These are phyloP conservation scores for Peniophora sp. DNA, from an alignment of 1,284 basidiomycete genomes.

Conservation along the genomic window DNA sequence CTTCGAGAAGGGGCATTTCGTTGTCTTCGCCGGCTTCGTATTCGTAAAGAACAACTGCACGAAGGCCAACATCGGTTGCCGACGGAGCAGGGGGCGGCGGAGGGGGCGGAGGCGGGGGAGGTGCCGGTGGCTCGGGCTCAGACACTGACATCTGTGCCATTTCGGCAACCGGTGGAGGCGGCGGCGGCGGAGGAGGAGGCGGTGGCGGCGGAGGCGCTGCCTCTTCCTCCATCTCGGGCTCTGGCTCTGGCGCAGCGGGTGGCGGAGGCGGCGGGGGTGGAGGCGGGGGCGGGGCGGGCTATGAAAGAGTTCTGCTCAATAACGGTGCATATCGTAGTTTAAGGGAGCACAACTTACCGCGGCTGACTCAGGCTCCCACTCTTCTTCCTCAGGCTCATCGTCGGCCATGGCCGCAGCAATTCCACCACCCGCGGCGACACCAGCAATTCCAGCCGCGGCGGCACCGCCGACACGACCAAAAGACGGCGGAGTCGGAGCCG, in stretches of 20 bases:
- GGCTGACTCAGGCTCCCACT: slow-evolving; percentile 18
- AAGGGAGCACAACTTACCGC: slow-evolving; percentile 9
- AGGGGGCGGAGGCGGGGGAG: slow-evolving; percentile 35
- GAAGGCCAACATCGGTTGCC: slow-evolving; percentile 37
- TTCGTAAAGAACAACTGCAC: slow-evolving; percentile 65
- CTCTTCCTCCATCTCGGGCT: slow-evolving; percentile 7
- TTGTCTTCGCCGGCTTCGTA: slow-evolving; percentile 83
- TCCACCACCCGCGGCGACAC: slow-evolving; percentile 4
- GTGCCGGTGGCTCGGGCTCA: slow-evolving; percentile 31
- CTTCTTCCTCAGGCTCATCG: slow-evolving; percentile 13
- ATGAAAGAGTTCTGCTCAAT: too few species aligned
- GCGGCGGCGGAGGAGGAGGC: slow-evolving; percentile 25
- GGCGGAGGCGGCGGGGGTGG: slow-evolving; percentile 20
- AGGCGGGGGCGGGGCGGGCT: slow-evolving; percentile 25
- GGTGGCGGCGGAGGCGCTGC: slow-evolving; percentile 21
- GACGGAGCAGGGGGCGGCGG: slow-evolving; percentile 22
- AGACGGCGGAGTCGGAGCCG: neutral
- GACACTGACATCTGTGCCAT: slow-evolving; percentile 30
- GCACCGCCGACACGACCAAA: slow-evolving; percentile 4
- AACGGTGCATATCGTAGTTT: too few species aligned
- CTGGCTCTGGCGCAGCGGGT: slow-evolving; percentile 16
- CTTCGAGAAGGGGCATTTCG: slow-evolving; percentile 75
- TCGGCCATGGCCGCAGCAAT: slow-evolving; percentile 4
- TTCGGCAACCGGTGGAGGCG: slow-evolving; percentile 21
- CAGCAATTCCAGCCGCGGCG: slow-evolving; percentile 7